These are phyloP conservation scores for Stagonosporopsis cucurbitacearum DNA, from an alignment of 2,329 filamentous ascomycete genomes.

Conservation along the genomic window DNA sequence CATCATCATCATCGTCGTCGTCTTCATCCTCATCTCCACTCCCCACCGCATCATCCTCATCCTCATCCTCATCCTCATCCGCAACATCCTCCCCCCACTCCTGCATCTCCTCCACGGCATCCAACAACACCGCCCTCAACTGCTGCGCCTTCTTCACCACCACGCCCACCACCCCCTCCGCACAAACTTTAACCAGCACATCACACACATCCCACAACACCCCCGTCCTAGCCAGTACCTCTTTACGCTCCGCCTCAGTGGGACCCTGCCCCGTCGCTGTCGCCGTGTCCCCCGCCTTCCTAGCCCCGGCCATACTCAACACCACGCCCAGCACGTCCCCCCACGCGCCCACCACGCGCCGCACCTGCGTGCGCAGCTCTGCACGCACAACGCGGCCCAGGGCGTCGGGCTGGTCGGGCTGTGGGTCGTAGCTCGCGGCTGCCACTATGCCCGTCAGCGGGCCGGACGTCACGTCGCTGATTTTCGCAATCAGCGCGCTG, in stretches of 20 bases:
- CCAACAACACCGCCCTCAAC: conserved; percentile 76
- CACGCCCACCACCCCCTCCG: conserved; percentile 72
- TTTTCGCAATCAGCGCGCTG: conserved; percentile 72
- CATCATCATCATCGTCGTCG: conserved; percentile 69
- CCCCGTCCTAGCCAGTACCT: conserved; percentile 70
- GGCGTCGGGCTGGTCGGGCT: conserved; percentile 23
- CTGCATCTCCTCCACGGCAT: conserved; percentile 84
- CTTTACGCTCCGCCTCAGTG: conserved; percentile 46
- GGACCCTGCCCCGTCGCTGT: no score
- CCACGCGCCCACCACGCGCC: conserved; percentile 69
- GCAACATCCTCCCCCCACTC: conserved; percentile 82
- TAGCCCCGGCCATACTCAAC: conserved; percentile 62
- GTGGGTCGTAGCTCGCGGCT: conserved; percentile 48
- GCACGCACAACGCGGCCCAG: conserved; percentile 59
- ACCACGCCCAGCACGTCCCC: conserved; percentile 66
- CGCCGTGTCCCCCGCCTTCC: conserved; percentile 34
- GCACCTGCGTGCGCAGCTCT: conserved; percentile 67
- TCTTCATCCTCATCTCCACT: conserved; percentile 38
- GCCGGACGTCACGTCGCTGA: conserved; percentile 73
- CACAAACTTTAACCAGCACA: conserved; percentile 67
- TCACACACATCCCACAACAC: conserved; percentile 87
- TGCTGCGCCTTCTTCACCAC: conserved; percentile 75
- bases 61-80: conserved; percentile 51
- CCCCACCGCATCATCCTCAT: conserved; percentile 51
- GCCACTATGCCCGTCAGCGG: conserved; percentile 77